phyloP scores from a whole-genome alignment of 2,329 filamentous ascomycete genomes.

The Pseudogymnoascus sp. region DNA sequence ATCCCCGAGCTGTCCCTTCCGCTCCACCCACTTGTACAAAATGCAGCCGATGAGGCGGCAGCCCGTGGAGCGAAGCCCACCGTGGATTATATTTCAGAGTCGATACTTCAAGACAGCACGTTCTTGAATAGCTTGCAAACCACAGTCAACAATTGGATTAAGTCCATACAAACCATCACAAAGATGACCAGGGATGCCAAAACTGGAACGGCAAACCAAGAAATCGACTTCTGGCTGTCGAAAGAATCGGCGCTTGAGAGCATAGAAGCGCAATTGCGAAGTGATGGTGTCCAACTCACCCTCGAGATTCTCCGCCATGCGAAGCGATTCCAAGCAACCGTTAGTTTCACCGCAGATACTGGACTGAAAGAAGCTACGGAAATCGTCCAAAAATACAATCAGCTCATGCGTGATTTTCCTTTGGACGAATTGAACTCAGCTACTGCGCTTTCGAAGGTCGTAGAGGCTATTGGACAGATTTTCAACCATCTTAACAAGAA shows the following conservation, averaged over 20 bases:
- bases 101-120: slow-evolving; percentile 77
- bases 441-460: slow-evolving; percentile 78
- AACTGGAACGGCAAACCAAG: slow-evolving; percentile 78
- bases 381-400: slow-evolving; percentile 96
- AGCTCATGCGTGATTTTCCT: slow-evolving; percentile 96
- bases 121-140: slow-evolving; percentile 92
- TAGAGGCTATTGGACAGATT: slow-evolving; percentile 82
- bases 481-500: slow-evolving; percentile 98
- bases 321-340: slow-evolving; percentile 94
- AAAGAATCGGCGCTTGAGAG: slow-evolving; percentile 92
- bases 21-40: slow-evolving; percentile 83
- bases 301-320: slow-evolving; percentile 93
- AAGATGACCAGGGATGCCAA: slow-evolving; percentile 82
- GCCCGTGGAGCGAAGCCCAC: slow-evolving; percentile 61
- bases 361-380: slow-evolving; percentile 94
- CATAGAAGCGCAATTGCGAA: slow-evolving; percentile 81
- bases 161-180: slow-evolving; percentile 93
- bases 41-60: slow-evolving; percentile 71
- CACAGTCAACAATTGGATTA: slow-evolving; percentile 96
- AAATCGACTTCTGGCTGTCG: slow-evolving; percentile 98
- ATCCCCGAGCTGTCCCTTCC: slow-evolving; percentile 87
- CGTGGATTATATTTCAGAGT: slow-evolving; percentile 68
- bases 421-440: slow-evolving; percentile 84
- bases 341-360: slow-evolving; percentile 94
- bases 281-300: slow-evolving; percentile 83